Evolutionary conservation across 108 stramenopile genomes (phyloP).

Genomic region (Ochromonas danica): DNA sequence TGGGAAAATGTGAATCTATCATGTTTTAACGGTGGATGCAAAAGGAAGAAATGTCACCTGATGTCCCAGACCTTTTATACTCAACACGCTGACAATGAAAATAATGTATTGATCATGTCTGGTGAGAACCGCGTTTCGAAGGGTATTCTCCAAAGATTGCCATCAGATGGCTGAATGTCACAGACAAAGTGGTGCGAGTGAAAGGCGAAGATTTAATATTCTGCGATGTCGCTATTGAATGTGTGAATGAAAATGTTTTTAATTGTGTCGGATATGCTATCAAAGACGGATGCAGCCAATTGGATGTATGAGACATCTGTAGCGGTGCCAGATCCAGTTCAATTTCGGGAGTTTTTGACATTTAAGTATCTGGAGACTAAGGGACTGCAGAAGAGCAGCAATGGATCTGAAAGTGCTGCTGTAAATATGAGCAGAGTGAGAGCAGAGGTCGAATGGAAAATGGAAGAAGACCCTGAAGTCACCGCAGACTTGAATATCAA

Average conservation of each 20-base stretch:
- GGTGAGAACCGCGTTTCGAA: constrained; percentile 23
- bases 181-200: neutral
- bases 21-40: constrained; percentile 12
- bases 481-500: neutral
- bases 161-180: neutral
- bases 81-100: constrained; percentile 28
- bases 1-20: constrained; percentile 24
- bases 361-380: constrained; percentile 27
- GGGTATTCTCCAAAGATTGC: neutral
- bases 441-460: neutral
- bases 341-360: constrained; percentile 13
- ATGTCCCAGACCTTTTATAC: constrained; percentile 5
- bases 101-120: constrained; percentile 17
- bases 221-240: constrained; percentile 3
- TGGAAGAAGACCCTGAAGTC: neutral
- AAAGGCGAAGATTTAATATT: neutral
- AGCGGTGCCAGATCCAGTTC: neutral
- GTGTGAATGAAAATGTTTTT: neutral
- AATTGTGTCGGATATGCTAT: neutral
- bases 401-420: neutral
- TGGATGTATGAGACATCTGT: neutral
- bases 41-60: constrained; percentile 22
- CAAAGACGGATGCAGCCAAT: neutral
- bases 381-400: constrained; percentile 19
- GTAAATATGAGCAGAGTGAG: constrained; percentile 22